Evolutionary conservation across 441 rosid species (phyloP), one percentile per base, ranked within the genome.

Genomic region (Kokia cookei): DNA sequence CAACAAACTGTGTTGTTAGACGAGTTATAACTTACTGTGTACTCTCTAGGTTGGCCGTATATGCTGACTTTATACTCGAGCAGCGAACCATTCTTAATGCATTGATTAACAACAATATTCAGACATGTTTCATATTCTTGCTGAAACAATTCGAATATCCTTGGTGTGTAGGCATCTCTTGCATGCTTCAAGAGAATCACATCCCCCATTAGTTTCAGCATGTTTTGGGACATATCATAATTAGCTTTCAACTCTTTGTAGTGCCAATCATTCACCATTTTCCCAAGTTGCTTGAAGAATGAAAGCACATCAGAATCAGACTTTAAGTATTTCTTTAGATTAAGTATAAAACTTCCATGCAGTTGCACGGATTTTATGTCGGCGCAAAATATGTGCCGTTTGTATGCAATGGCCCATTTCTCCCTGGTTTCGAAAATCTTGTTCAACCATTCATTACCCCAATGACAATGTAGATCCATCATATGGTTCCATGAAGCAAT

Each of bases 371-470:
- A 29, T 7, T 45, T 72, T 51, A 72, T 15, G 43, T 35, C 68
- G 11, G 75, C 75, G 3, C 42, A 59, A 60, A 72, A 72, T 32
- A 60, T 72, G 17, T 47, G 24, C 59, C 67, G 42, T 43, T 19
- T 71, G 65, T 71, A 71, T 42, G 74, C 65, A 40, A 55, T 57
- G 32, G 75, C 55, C 75, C 75, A 72, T 72, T 72, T 27, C 59
- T 72, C 75, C 51, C 67, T 59, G 74, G 12, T 58, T 42, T 71
- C 26, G n/a, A 71, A 71, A 12, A 60, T 58, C 59, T 43, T 15
- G 7, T 26, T 50, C 75, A 72, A 42, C 42, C 67, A 72, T 15
- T 51, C 54, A 60, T 27, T 72, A 17, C 10, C 75, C 59, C 45
- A 29, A 43, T 60, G 42, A 58, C 67, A 2, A 19, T 72, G 59